phyloP scores from a whole-genome alignment of 1,284 basidiomycete genomes.

The Acaromyces ingoldii region DNA sequence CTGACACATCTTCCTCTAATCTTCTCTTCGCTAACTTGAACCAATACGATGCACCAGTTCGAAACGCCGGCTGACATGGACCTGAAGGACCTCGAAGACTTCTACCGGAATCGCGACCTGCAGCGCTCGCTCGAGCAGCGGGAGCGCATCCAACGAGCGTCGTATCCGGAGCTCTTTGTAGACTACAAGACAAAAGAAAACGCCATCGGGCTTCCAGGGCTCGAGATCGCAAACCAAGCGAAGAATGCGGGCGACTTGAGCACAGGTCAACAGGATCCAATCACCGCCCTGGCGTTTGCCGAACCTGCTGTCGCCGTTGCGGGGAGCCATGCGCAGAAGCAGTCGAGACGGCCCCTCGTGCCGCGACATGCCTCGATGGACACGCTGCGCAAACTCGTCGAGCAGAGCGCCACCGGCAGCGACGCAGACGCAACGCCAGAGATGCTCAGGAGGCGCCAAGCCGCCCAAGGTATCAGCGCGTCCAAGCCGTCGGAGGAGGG shows the following conservation, averaged over 20 bases:
- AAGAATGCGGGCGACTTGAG: neutral
- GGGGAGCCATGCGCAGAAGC: too few relatives aligned
- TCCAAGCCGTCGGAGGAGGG: neutral
- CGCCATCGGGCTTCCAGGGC: neutral
- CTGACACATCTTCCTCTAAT: too few relatives aligned
- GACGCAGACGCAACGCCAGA: neutral
- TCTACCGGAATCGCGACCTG: constrained; percentile 6
- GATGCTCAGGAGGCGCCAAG: neutral
- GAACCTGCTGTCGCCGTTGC: neutral
- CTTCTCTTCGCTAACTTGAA: too few relatives aligned
- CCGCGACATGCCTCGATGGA: constrained; percentile 5
- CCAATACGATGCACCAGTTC: too few relatives aligned
- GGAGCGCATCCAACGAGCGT: neutral
- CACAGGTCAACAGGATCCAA: constrained; percentile 3
- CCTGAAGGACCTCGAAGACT: constrained; percentile 4
- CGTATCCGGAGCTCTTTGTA: too few relatives aligned
- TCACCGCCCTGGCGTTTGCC: neutral
- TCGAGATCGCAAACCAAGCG: neutral
- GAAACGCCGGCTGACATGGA: constrained; percentile 7
- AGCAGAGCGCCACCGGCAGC: neutral
- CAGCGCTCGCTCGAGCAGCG: neutral
- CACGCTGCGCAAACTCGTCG: neutral
- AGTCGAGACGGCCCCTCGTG: neutral
- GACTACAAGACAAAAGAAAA: too few relatives aligned
- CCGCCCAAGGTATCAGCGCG: neutral